Evolutionary conservation across 345 rosid species (phyloP).

Genomic region (Citrus unshiu): DNA sequence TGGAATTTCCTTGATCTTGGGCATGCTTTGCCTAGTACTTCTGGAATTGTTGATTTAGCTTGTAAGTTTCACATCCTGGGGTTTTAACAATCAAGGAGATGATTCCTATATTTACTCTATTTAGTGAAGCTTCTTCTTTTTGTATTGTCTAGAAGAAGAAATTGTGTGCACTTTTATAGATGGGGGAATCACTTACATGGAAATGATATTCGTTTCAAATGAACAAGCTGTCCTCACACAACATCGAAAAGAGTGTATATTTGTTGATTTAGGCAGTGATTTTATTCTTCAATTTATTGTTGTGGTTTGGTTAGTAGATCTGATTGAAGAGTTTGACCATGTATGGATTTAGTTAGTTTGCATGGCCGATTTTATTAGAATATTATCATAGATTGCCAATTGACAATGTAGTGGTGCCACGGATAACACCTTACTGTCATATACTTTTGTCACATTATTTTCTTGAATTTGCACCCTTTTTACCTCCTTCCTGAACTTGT

Average conservation of each 20-base stretch:
- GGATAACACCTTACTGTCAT: background rate
- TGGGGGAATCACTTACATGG: background rate
- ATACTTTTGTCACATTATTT: background rate
- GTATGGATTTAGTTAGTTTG: background rate
- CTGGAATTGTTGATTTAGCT: background rate
- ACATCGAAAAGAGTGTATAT: no score
- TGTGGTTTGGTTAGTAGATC: background rate
- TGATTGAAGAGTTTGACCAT: background rate
- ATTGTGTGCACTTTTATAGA: no score
- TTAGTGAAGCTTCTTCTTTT: background rate
- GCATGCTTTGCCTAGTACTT: background rate
- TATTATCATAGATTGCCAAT: background rate
- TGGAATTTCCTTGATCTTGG: constrained; percentile 4
- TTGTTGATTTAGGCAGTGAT: background rate
- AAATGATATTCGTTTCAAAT: no score
- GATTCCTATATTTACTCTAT: background rate
- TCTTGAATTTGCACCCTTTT: background rate
- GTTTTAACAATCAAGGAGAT: background rate
- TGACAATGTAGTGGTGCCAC: background rate
- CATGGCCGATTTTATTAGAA: background rate
- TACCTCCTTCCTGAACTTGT: background rate
- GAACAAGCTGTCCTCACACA: background rate
- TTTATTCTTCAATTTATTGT: background rate
- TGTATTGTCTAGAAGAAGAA: background rate
- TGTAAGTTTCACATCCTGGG: background rate